Evolutionary conservation across 2,329 filamentous ascomycete species (phyloP).

Genomic region (Leptographium radiaticola): DNA sequence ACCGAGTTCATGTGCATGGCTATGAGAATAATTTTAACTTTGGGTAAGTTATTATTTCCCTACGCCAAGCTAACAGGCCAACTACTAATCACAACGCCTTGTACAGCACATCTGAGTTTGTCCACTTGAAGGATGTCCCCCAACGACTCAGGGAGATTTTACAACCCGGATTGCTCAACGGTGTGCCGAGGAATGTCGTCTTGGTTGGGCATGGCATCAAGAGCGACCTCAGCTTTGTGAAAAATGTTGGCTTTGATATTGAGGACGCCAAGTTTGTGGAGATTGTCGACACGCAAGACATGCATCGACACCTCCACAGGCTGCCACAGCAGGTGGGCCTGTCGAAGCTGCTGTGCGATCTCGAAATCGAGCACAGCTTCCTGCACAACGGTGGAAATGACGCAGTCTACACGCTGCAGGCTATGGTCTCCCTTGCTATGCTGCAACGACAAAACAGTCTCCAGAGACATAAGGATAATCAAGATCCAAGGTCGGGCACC

Average conservation of each 20-base stretch:
- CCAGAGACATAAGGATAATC: slow-evolving; percentile 4
- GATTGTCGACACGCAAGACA: slow-evolving; percentile 56
- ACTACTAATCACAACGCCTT: background rate
- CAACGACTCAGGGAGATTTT: slow-evolving; percentile 16
- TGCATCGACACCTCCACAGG: slow-evolving; percentile 53
- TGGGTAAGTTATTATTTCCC: slow-evolving; percentile 24
- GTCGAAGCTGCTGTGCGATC: slow-evolving; percentile 43
- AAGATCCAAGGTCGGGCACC: background rate
- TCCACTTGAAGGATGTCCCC: slow-evolving; percentile 21
- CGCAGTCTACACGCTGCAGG: slow-evolving; percentile 64
- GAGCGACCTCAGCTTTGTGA: slow-evolving; percentile 57
- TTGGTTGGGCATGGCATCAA: slow-evolving; percentile 66
- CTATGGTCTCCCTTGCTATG: slow-evolving; percentile 50
- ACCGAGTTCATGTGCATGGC: slow-evolving; percentile 55
- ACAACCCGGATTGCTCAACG: background rate
- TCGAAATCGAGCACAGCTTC: slow-evolving; percentile 49
- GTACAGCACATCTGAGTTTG: slow-evolving; percentile 28
- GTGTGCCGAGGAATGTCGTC: slow-evolving; percentile 36
- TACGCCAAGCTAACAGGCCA: background rate
- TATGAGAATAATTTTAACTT: slow-evolving; percentile 67
- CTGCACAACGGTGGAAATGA: slow-evolving; percentile 88
- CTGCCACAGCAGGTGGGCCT: slow-evolving; percentile 43
- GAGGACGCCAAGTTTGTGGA: slow-evolving; percentile 44
- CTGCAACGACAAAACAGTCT: slow-evolving; percentile 18
- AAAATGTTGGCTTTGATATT: slow-evolving; percentile 49